phyloP scores from a whole-genome alignment of 805 yeast genomes.

The Wickerhamia fluorescens region DNA sequence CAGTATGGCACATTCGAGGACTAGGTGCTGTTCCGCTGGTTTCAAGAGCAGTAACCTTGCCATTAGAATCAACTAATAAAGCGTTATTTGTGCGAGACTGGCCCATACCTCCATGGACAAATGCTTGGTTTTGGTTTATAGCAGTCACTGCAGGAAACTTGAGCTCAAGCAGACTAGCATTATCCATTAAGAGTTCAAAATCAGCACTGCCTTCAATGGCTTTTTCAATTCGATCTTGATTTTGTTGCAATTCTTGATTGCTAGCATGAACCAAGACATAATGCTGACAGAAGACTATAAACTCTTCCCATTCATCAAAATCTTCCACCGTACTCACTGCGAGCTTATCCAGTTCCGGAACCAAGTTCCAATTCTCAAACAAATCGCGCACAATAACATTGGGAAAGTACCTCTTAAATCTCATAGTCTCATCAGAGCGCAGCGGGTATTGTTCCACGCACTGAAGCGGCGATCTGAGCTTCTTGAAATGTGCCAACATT shows the following conservation, averaged over 20 bases:
- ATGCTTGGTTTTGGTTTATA: slow-evolving; percentile 10
- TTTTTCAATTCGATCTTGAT: background rate
- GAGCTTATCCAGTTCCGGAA: slow-evolving; percentile 30
- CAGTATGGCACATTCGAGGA: slow-evolving; percentile 55
- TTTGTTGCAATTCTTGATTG: slow-evolving; percentile 17
- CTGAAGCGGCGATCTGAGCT: slow-evolving; percentile 59
- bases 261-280: slow-evolving; percentile 64
- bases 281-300: slow-evolving; percentile 67
- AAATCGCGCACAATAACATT: slow-evolving; percentile 48
- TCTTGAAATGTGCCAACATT: slow-evolving; percentile 66
- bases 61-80: slow-evolving; percentile 1
- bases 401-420: slow-evolving; percentile 47
- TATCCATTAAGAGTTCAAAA: background rate
- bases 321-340: slow-evolving; percentile 49
- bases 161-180: slow-evolving; percentile 14
- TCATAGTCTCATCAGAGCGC: slow-evolving; percentile 36
- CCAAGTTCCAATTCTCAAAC: slow-evolving; percentile 50
- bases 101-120: slow-evolving; percentile 36
- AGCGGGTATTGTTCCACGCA: slow-evolving; percentile 56
- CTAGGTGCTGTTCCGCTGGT: slow-evolving; percentile 12
- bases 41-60: background rate
- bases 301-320: slow-evolving; percentile 84
- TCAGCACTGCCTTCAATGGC: background rate
- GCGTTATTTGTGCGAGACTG: slow-evolving; percentile 19
- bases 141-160: slow-evolving; percentile 37